Percentiles rank a stretch among this genome's conserved stretches.
Evolutionary conservation across 257 asterid genomes (phyloP).

Genomic region (Solanum chiquidenum): DNA sequence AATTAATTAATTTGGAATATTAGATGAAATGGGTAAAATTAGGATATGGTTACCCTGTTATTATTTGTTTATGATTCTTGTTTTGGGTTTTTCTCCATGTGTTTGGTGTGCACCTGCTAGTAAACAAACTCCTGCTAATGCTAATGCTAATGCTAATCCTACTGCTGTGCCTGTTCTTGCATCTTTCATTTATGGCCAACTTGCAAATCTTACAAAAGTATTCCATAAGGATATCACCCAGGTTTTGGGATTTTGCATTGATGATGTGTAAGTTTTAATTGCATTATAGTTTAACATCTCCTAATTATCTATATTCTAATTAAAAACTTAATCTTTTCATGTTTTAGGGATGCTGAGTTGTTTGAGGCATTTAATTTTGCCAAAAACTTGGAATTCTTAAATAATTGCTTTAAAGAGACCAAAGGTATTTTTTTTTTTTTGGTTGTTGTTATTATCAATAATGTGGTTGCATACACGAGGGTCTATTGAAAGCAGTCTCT

Average conservation of each 20-base stretch:
- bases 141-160: conserved; percentile 7
- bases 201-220: conserved; percentile 62
- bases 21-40: conserved; percentile 62
- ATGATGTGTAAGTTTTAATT: conserved; percentile 59
- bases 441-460: neutral
- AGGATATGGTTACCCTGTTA: conserved; percentile 44
- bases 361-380: conserved; percentile 70
- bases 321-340: conserved; percentile 3
- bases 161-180: conserved; percentile 55
- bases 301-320: neutral
- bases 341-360: conserved; percentile 66
- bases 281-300: neutral
- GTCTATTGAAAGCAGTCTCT: neutral
- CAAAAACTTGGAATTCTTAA: conserved; percentile 66
- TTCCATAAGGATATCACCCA: conserved; percentile 51
- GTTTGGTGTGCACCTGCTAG: conserved; percentile 38
- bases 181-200: conserved; percentile 62
- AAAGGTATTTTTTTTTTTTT: conserved; percentile 30
- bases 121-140: conserved; percentile 16
- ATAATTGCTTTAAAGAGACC: conserved; percentile 57
- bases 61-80: conserved; percentile 38
- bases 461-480: neutral
- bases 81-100: conserved; percentile 24
- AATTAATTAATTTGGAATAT: conserved; percentile 20
- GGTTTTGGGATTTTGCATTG: conserved; percentile 67